Evolutionary conservation across 371 early-diverging fungal species (phyloP), one percentile per base, ranked within the genome.

Genomic region (Mucor lusitanicus): DNA sequence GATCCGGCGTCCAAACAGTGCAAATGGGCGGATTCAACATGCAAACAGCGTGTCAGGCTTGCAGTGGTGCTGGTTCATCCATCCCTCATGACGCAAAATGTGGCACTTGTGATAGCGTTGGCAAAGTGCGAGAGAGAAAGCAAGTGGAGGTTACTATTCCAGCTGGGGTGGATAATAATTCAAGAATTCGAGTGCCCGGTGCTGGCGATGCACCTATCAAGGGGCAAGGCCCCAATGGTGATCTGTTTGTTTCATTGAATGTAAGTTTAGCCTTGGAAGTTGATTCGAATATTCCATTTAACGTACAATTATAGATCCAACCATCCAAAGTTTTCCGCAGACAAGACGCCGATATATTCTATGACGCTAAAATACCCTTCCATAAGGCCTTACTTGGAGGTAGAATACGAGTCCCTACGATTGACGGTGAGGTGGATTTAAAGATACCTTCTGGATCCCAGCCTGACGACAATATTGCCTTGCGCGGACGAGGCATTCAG

Each of bases 361-460:
- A 89, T 15, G 82, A 89, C 37, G 87, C 90, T 11, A 71, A 77
- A 0, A 76, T 97, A 19, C 97, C 98, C 8, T 87, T 97, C 65
- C 84, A 89, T 35, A 91, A 85, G 2, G 97, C 97, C 2, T 74
- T 95, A 5, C 78, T 97, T 35, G 98, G 98, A 32, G 98, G 98
- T 55, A 80, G 78, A 3, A 78, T 96, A 19, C 81, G 88, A 17
- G 85, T 97, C 25, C 97, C 95, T 4, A 96, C 97, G 1, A 83
- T 97, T 12, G 94, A 94, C 72, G 97, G 98, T 42, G 93, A 95
- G 62, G 94, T 96, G 0, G 97, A 96, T 42, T 75, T 97, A 35
- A 92, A 87, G 61, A 73, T 97, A 27, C 91, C 90, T 7, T 65
- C 91, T 9, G 96, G 96, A 21, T 85, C 92, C 8, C 98, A 97